A percentile compares a stretch with the other conserved stretches of the same genome.
Evolutionary conservation across 2,329 filamentous ascomycete species (phyloP).

Genomic region (Setomelanomma holmii): DNA sequence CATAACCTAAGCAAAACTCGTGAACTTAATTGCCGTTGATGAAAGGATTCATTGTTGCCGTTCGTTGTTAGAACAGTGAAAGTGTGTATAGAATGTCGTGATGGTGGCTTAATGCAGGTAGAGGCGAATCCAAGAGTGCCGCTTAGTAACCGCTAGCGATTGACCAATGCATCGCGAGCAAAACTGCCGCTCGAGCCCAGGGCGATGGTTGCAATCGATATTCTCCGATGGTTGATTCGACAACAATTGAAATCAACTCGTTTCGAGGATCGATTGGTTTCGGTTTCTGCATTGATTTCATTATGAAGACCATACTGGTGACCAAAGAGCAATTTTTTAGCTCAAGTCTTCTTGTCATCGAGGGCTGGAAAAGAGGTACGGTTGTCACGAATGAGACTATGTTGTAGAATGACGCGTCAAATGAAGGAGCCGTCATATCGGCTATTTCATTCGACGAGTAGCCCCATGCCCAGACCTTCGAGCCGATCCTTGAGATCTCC

Average conservation of each 20-base stretch:
- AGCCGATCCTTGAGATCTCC: slow-evolving; percentile 26
- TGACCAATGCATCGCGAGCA: slow-evolving; percentile 3
- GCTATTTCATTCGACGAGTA: slow-evolving; percentile 21
- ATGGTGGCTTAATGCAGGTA: slow-evolving; percentile 11
- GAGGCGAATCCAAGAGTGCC: slow-evolving; percentile 1
- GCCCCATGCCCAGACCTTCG: slow-evolving; percentile 22
- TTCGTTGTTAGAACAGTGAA: too few relatives aligned
- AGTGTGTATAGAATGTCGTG: neutral
- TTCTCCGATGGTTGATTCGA: slow-evolving; percentile 9
- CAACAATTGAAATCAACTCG: slow-evolving; percentile 3
- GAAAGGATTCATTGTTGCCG: slow-evolving; percentile 15
- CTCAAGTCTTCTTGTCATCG: too few relatives aligned
- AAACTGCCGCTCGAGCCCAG: neutral
- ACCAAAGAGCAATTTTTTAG: too few relatives aligned
- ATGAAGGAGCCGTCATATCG: too few relatives aligned
- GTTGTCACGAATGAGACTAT: too few relatives aligned
- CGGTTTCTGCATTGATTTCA: too few relatives aligned
- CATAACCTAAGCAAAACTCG: too few relatives aligned
- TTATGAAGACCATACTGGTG: too few relatives aligned
- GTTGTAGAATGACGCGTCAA: too few relatives aligned
- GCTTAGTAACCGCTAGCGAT: neutral
- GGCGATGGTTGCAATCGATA: neutral
- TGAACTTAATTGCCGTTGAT: slow-evolving; percentile 20
- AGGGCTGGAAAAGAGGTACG: too few relatives aligned
- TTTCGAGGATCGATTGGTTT: neutral